phyloP scores from a whole-genome alignment of 1,284 basidiomycete genomes.

The Trichosporon sp. region DNA sequence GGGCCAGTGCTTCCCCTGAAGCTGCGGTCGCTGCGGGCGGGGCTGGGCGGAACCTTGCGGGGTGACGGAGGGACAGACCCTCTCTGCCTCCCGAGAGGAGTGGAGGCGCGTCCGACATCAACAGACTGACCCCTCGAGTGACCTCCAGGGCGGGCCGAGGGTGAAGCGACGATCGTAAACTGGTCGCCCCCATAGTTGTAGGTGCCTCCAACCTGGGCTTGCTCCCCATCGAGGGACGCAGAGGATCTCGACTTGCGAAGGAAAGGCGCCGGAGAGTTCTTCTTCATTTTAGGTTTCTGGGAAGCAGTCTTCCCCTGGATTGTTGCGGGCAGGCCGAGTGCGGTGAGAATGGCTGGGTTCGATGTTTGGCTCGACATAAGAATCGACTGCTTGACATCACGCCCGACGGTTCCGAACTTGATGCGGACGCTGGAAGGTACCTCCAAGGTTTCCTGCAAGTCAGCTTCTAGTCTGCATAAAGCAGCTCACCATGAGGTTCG shows the following conservation, averaged over 20 bases:
- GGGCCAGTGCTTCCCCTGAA: slow-evolving; percentile 17
- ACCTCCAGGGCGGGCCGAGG: slow-evolving; percentile 16
- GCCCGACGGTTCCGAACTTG: slow-evolving; percentile 49
- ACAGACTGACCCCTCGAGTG: slow-evolving; percentile 36
- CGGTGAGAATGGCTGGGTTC: slow-evolving; percentile 47
- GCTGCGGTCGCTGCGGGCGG: slow-evolving; percentile 11
- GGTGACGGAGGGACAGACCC: slow-evolving; percentile 20
- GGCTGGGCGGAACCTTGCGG: background rate
- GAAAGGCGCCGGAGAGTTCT: slow-evolving; percentile 46
- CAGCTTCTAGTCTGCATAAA: background rate
- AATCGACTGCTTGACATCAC: slow-evolving; percentile 50
- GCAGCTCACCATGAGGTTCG: slow-evolving; percentile 44
- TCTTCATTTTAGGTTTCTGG: slow-evolving; percentile 40
- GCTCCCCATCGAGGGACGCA: slow-evolving; percentile 32
- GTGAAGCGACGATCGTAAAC: slow-evolving; percentile 50
- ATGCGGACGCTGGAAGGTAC: slow-evolving; percentile 48
- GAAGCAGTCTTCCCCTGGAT: slow-evolving; percentile 12
- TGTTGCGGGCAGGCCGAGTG: slow-evolving; percentile 45
- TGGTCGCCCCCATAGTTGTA: slow-evolving; percentile 40
- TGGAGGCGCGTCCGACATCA: slow-evolving; percentile 33
- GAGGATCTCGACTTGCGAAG: slow-evolving; percentile 51
- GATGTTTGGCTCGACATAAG: slow-evolving; percentile 45
- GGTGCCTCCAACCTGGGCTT: slow-evolving; percentile 10
- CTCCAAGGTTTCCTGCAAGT: slow-evolving; percentile 47
- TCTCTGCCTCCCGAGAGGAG: slow-evolving; percentile 15